These are phyloP conservation scores for Phalaenopsis aphrodite DNA, from an alignment of 106 monocot genomes.

Conservation along the genomic window DNA sequence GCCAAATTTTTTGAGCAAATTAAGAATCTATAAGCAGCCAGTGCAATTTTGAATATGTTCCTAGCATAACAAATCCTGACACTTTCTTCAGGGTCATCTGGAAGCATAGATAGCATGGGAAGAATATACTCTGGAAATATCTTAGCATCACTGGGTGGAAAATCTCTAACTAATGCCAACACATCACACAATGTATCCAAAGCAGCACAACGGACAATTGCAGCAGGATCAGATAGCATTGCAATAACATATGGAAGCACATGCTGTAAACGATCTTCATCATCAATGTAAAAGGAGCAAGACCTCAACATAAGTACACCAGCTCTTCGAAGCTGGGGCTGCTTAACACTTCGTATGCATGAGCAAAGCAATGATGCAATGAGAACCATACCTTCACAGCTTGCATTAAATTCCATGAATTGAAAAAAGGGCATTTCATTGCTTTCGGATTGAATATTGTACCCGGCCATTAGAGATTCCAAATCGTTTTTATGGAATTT, in stretches of 20 bases:
- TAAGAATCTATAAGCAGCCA: slow-evolving; percentile 77
- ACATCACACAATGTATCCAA: slow-evolving; percentile 87
- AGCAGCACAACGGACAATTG: slow-evolving; percentile 94
- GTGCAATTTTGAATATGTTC: slow-evolving; percentile 87
- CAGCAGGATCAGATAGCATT: slow-evolving; percentile 88
- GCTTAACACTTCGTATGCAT: slow-evolving; percentile 81
- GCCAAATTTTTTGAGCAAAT: slow-evolving; percentile 34
- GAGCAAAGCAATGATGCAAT: slow-evolving; percentile 89
- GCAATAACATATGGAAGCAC: slow-evolving; percentile 90
- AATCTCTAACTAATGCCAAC: slow-evolving; percentile 67
- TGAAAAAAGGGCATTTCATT: slow-evolving; percentile 38
- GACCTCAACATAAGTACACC: slow-evolving; percentile 61
- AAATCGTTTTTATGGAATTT: slow-evolving; percentile 64
- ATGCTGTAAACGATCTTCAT: slow-evolving; percentile 89
- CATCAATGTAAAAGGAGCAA: slow-evolving; percentile 80
- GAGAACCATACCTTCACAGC: slow-evolving; percentile 86
- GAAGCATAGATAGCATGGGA: slow-evolving; percentile 97
- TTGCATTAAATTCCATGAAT: slow-evolving; percentile 23
- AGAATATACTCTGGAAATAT: slow-evolving; percentile 98
- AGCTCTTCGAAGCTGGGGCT: slow-evolving; percentile 79
- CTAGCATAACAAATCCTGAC: slow-evolving; percentile 97
- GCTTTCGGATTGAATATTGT: slow-evolving; percentile 50
- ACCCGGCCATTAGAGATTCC: slow-evolving; percentile 42
- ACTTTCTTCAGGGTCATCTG: slow-evolving; percentile 96
- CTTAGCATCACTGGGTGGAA: slow-evolving; percentile 93